phyloP scores from a whole-genome alignment of 768 basidiomycete species.

The Peribolospora baueri region DNA sequence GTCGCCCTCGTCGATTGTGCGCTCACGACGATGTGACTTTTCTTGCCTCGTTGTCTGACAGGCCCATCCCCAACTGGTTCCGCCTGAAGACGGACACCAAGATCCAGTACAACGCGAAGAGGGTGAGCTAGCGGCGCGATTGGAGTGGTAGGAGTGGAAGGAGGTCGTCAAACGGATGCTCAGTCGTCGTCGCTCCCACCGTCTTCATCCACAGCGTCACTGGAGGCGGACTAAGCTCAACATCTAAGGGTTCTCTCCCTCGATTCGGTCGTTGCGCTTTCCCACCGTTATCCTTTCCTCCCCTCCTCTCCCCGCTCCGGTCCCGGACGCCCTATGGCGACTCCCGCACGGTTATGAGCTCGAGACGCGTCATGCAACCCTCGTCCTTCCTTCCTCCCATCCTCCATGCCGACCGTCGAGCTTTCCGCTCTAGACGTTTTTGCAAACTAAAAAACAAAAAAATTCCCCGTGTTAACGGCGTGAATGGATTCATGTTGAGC shows the following conservation, averaged over 20 bases:
- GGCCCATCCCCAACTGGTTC: slow-evolving; percentile 99
- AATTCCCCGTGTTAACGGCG: too few species aligned
- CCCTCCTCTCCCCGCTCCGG: too few species aligned
- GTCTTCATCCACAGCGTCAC: slow-evolving; percentile 56
- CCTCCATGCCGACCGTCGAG: too few species aligned
- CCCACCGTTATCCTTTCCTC: too few species aligned
- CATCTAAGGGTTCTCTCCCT: slow-evolving; percentile 30
- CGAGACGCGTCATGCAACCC: too few species aligned
- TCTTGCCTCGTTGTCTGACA: slow-evolving; percentile 14
- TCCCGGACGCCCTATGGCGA: too few species aligned
- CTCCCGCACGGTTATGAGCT: too few species aligned
- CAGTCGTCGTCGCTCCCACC: slow-evolving; percentile 18
- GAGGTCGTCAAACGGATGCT: neutral
- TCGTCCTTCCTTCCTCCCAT: too few species aligned
- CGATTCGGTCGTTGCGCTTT: too few species aligned
- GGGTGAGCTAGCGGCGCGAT: neutral
- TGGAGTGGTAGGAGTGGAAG: neutral
- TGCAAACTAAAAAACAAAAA: too few species aligned
- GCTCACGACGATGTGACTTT: neutral
- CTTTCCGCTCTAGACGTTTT: too few species aligned
- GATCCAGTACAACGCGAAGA: slow-evolving; percentile 32
- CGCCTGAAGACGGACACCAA: slow-evolving; percentile 85
- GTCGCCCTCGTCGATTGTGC: neutral
- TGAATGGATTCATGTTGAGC: too few species aligned
- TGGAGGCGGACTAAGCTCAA: slow-evolving; percentile 99